Base-by-base conservation (phyloP, 2,329 filamentous ascomycete species). In the Karstenula rhodostoma region DNA sequence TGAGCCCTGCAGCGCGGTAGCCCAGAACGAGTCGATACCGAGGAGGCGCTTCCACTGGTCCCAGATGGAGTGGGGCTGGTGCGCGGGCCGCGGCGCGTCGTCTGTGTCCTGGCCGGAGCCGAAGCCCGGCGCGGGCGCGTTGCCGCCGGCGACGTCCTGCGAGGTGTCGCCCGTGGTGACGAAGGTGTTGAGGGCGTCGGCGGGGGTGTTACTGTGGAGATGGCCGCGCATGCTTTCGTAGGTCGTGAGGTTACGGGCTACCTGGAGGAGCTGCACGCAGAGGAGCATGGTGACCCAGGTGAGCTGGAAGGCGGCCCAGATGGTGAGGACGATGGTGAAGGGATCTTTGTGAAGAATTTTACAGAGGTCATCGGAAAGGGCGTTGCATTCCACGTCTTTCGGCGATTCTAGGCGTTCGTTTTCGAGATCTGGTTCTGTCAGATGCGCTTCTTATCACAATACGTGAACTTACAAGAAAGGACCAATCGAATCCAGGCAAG, bases 211-310 rank as follows among this genome's bases (percentile, higher is more conserved):
- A 57, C 83, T 84, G 63, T 90, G 84, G 59, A 88, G 85, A 62
- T 93, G 85, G 53, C 92, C 90, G 64, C 90, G 89, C 94, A 99
- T 98, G 77, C 94, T 96, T 79, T 99, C 95, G 79, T 92, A 98
- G 0, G 95, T 99, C 1, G 95, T 99, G 83, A 96, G 90, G 59
- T 94, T 96, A 62, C 93, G 89, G 0, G 93, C 91, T 54, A 99
- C 90, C 75, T 99, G 95, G 53, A 97, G 85, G 54, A 97, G 88
- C 76, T 99, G 96, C 5, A 98, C 96, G 65, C 93, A 90, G 61
- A 97, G 85, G 35, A 99, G 88, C 94, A 99, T 98, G n/a, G 90
- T 89, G 2, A 98, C 92, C 95, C 95, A 99, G 22, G 92, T 90
- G 33, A 97, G 85, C 78, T 99, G 96, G 46, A 97, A 82, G 2